Evolutionary conservation across 2,329 filamentous ascomycete genomes (phyloP), one percentile per base, ranked within the genome.

Genomic region (Ilyonectria robusta): DNA sequence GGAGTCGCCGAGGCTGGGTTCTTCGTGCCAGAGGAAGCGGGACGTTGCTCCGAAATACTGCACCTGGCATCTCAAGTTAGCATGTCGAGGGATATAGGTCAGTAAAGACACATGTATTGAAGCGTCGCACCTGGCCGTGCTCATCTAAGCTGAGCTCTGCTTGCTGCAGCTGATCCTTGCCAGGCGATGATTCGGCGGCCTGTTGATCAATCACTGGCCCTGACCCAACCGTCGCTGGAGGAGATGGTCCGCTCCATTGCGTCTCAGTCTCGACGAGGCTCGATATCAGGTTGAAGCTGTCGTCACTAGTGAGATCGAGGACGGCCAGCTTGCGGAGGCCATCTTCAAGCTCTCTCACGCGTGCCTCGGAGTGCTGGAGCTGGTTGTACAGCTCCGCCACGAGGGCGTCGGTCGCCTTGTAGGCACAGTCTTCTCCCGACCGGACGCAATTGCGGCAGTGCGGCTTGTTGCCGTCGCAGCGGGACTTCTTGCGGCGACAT

Each of bases 101-200:
- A 37, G 35, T 11, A 37, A 15, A 37, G 35, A 11, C 10, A 37
- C 11, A 47, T 15, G 13, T 9, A 9, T 1, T 21, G 6, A 10
- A 6, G 46, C n/a, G 26, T 21, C n/a, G 8, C 11, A 48, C 46
- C 46, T 48, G 19, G 26, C 46, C 46, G 6, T 51, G 47, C n/a
- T 51, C 47, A 33, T 51, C 47, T 17, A 31, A 23, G 19, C 47
- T 51, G 7, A 50, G 47, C 21, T 50, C 47, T 50, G 11, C 47
- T 26, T 50, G 47, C 19, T 26, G 47, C 21, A 50, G 11, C 47
- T 31, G 21, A 8, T 50, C 21, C 21, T 31, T 19, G 11, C 11
- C 47, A 13, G 26, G 21, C 4, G 47, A 50, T 15, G 40, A 17
- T 42, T n/a, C 40, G 17, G 17, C 40, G 10, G 17, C 40, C 17